Evolutionary conservation across 495 filamentous ascomycete genomes (phyloP).

Genomic region (Cercophora scortea): DNA sequence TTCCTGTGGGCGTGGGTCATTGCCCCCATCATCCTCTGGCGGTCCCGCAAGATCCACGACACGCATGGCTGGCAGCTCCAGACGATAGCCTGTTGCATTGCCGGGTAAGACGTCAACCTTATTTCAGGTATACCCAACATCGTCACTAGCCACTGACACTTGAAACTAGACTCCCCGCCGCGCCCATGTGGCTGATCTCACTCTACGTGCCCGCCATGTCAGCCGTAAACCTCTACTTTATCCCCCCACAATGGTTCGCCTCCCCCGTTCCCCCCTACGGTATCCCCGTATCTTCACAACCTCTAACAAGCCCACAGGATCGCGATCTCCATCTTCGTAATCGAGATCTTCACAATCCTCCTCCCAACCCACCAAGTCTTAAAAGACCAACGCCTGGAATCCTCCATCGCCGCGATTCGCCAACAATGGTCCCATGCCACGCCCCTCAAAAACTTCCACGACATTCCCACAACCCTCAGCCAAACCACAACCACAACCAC

Average conservation of each 20-base stretch:
- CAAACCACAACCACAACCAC: too few relatives aligned
- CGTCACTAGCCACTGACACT: not conserved
- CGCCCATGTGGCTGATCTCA: conserved; percentile 57
- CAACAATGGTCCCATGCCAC: too few relatives aligned
- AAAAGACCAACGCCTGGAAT: conserved; percentile 13
- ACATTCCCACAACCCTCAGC: too few relatives aligned
- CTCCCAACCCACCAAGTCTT: conserved; percentile 33
- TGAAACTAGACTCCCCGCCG: conserved; percentile 47
- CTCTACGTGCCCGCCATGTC: conserved; percentile 51
- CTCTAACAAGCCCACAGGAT: conserved; percentile 11
- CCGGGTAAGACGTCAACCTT: conserved; percentile 30
- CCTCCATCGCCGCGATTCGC: too few relatives aligned
- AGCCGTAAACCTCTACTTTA: conserved; percentile 46
- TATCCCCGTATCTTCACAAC: too few relatives aligned
- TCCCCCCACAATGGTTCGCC: conserved; percentile 44
- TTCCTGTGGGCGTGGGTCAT: conserved; percentile 55
- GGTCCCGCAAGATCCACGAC: conserved; percentile 46
- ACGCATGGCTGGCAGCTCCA: conserved; percentile 63
- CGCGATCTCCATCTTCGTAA: conserved; percentile 28
- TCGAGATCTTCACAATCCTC: conserved; percentile 44
- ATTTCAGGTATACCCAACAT: not conserved
- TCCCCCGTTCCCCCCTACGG: too few relatives aligned
- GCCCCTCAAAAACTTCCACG: too few relatives aligned
- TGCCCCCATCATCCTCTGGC: conserved; percentile 35
- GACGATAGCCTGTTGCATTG: conserved; percentile 52